These are phyloP conservation scores for Plasmodium sp. DNA, from an alignment of 169 alveolate species.

Conservation along the genomic window DNA sequence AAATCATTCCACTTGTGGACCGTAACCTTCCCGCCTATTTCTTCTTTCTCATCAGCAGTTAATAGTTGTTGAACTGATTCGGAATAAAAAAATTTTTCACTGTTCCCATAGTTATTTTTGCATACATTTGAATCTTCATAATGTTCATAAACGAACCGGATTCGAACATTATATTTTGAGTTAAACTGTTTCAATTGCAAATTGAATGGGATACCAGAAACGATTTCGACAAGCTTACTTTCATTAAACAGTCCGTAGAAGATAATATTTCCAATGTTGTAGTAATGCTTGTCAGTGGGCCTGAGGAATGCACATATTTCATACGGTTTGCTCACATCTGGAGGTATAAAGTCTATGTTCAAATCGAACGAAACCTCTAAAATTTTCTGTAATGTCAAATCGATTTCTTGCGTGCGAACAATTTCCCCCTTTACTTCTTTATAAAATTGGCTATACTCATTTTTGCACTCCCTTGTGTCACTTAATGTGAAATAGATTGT, in stretches of 20 bases:
- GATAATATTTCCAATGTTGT: slow-evolving; percentile 29
- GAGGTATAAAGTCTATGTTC: slow-evolving; percentile 30
- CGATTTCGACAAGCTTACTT: neutral
- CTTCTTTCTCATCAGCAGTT: slow-evolving; percentile 7
- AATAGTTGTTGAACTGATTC: neutral
- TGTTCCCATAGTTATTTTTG: neutral
- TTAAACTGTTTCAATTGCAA: slow-evolving; percentile 52
- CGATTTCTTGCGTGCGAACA: slow-evolving; percentile 38
- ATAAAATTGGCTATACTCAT: slow-evolving; percentile 32
- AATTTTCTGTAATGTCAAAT: slow-evolving; percentile 1
- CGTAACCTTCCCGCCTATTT: slow-evolving; percentile 12
- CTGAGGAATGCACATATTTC: slow-evolving; percentile 52
- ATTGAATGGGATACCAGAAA: slow-evolving; percentile 61
- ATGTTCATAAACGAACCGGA: slow-evolving; percentile 16
- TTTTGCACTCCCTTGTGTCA: slow-evolving; percentile 58
- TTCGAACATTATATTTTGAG: slow-evolving; percentile 29
- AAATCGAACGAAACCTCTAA: slow-evolving; percentile 48
- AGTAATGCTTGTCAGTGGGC: slow-evolving; percentile 19
- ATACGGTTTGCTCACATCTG: slow-evolving; percentile 15
- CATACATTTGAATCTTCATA: slow-evolving; percentile 11
- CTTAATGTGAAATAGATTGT: slow-evolving; percentile 37
- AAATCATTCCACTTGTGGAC: slow-evolving; percentile 24
- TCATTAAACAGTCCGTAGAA: slow-evolving; percentile 50
- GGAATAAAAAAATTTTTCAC: slow-evolving; percentile 3
- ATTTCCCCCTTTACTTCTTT: slow-evolving; percentile 6